Evolutionary conservation across 768 basidiomycete genomes (phyloP).

Genomic region (Boletales sp.): DNA sequence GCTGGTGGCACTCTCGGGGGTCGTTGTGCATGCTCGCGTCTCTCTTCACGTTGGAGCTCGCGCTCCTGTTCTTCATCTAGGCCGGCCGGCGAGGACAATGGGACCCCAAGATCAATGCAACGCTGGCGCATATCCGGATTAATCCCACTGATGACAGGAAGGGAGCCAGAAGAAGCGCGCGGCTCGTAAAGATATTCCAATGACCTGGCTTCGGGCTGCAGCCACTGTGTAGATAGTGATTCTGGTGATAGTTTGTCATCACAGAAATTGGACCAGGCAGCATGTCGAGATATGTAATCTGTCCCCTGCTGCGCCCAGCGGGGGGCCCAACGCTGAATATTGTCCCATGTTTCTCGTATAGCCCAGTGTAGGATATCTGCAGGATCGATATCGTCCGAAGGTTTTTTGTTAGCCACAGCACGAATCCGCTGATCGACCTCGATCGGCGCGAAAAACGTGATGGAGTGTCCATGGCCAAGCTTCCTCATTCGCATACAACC

Average conservation of each 20-base stretch:
- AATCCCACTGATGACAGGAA: background rate
- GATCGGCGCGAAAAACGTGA: constrained; percentile 45
- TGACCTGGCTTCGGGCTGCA: constrained; percentile 36
- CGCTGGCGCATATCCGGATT: constrained; percentile 22
- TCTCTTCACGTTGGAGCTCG: constrained; percentile 40
- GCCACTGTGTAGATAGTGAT: constrained; percentile 29
- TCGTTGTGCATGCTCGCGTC: constrained; percentile 31
- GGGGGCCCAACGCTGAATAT: constrained; percentile 37
- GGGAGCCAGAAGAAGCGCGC: background rate
- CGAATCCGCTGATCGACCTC: constrained; percentile 42
- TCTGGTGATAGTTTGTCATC: background rate
- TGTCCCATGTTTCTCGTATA: constrained; percentile 41
- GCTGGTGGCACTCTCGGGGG: background rate
- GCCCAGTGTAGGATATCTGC: constrained; percentile 42
- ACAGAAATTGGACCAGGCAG: constrained; percentile 18
- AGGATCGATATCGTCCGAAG: constrained; percentile 3
- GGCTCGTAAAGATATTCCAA: constrained; percentile 34
- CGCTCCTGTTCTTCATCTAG: constrained; percentile 47
- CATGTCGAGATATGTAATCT: constrained; percentile 30
- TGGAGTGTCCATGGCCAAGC: constrained; percentile 44
- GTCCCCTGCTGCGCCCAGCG: constrained; percentile 45
- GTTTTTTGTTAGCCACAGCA: constrained; percentile 9
- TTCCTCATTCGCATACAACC: constrained; percentile 56
- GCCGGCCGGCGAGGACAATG: constrained; percentile 10
- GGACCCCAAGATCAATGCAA: constrained; percentile 26